Evolutionary conservation across 306 rosid genomes (phyloP).

Genomic region (Lotus japonicus): DNA sequence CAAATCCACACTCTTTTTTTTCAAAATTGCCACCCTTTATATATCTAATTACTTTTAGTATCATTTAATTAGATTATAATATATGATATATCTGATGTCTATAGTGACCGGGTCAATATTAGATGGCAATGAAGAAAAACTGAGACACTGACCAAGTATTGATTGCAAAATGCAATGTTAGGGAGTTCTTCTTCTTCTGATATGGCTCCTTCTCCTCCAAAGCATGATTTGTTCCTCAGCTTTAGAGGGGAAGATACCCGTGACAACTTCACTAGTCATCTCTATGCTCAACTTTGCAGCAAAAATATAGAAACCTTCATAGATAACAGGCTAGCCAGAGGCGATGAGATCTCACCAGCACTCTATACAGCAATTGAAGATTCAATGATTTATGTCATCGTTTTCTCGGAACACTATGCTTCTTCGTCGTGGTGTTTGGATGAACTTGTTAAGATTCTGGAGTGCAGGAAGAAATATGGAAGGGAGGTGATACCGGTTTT

Average conservation of each 20-base stretch:
- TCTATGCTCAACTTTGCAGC: neutral
- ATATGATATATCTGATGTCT: too few relatives aligned
- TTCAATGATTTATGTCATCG: too few relatives aligned
- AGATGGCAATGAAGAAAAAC: too few relatives aligned
- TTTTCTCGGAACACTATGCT: too few relatives aligned
- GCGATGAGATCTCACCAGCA: neutral
- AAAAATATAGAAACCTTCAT: neutral
- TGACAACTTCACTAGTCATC: neutral
- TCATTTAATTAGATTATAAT: too few relatives aligned
- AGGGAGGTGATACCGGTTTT: slow-evolving; percentile 20
- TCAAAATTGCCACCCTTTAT: too few relatives aligned
- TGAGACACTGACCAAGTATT: too few relatives aligned
- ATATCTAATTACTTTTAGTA: too few relatives aligned
- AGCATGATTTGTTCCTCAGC: slow-evolving; percentile 19
- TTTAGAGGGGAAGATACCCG: slow-evolving; percentile 24
- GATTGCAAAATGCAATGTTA: too few relatives aligned
- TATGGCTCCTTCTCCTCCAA: too few relatives aligned
- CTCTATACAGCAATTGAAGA: neutral
- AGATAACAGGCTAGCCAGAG: neutral
- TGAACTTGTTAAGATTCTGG: slow-evolving; percentile 8
- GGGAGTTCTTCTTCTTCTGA: neutral
- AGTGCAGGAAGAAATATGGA: neutral
- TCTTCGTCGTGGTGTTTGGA: slow-evolving; percentile 24
- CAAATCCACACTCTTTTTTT: too few relatives aligned
- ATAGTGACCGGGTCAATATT: too few relatives aligned